phyloP scores from a whole-genome alignment of 2,329 filamentous ascomycete species.

The Ophiostoma sp. region DNA sequence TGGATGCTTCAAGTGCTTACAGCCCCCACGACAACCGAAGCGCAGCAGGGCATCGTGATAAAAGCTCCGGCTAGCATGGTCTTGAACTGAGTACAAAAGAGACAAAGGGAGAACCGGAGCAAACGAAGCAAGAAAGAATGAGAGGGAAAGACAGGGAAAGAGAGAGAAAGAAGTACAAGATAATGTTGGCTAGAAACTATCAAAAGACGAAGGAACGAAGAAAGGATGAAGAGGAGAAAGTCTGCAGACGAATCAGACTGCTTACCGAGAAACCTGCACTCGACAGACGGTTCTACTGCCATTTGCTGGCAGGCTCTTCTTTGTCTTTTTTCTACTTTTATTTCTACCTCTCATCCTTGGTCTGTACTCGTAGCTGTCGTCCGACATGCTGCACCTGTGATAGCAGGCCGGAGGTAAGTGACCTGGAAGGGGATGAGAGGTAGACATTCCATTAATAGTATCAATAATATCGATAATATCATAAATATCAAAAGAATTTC shows the following conservation, averaged over 20 bases:
- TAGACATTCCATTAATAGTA: too few species aligned
- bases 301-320: not conserved
- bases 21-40: not conserved
- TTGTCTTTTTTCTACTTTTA: too few species aligned
- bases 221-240: too few species aligned
- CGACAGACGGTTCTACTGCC: not conserved
- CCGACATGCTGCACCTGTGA: too few species aligned
- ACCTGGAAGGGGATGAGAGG: too few species aligned
- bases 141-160: not conserved
- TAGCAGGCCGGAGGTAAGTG: too few species aligned
- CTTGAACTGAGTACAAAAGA: not conserved
- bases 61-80: not conserved
- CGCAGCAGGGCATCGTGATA: not conserved
- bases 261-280: conserved; percentile 12
- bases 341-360: not conserved
- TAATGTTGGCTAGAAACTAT: too few species aligned
- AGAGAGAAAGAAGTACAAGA: not conserved
- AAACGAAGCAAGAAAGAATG: too few species aligned
- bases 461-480: too few species aligned
- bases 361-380: too few species aligned
- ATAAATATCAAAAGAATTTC: too few species aligned
- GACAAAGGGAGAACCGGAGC: not conserved
- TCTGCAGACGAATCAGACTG: conserved; percentile 13
- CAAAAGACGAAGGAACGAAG: not conserved
- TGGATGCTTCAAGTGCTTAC: too few species aligned